These are phyloP conservation scores for Lentinula guzmanii DNA, from an alignment of 768 basidiomycete species.

Conservation along the genomic window DNA sequence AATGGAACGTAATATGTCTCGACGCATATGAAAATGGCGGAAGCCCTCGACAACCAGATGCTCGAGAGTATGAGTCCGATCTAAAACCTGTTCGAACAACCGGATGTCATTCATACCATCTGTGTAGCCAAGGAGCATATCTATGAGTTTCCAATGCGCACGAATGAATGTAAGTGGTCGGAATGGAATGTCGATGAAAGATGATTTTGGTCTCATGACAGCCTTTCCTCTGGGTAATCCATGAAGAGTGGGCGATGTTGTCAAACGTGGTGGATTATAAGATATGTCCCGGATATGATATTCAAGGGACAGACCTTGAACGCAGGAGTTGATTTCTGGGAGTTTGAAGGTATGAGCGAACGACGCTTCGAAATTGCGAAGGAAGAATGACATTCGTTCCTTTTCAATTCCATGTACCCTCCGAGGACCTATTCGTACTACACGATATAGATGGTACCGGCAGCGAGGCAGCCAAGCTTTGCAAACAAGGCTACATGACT, in stretches of 20 bases:
- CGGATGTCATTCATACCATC: neutral
- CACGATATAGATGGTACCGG: neutral
- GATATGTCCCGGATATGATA: neutral
- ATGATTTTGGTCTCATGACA: neutral
- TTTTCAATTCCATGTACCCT: neutral
- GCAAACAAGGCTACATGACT: neutral
- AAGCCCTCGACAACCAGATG: slow-evolving; percentile 2
- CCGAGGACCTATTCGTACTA: neutral
- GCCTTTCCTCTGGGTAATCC: neutral
- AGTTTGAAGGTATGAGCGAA: neutral
- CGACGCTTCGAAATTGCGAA: neutral
- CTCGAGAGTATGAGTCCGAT: neutral
- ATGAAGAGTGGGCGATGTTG: neutral
- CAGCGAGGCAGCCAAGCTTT: slow-evolving; percentile 1
- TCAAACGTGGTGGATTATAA: neutral
- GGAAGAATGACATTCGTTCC: neutral
- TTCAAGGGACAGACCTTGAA: neutral
- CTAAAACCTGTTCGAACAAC: neutral
- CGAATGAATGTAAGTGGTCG: neutral
- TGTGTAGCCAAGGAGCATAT: neutral
- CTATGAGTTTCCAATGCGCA: neutral
- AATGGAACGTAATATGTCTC: neutral
- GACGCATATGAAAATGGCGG: neutral
- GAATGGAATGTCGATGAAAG: neutral
- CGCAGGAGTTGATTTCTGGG: neutral